Evolutionary conservation across 2,329 filamentous ascomycete species (phyloP), one percentile per base, ranked within the genome.

Genomic region (Epichloe hybrida): DNA sequence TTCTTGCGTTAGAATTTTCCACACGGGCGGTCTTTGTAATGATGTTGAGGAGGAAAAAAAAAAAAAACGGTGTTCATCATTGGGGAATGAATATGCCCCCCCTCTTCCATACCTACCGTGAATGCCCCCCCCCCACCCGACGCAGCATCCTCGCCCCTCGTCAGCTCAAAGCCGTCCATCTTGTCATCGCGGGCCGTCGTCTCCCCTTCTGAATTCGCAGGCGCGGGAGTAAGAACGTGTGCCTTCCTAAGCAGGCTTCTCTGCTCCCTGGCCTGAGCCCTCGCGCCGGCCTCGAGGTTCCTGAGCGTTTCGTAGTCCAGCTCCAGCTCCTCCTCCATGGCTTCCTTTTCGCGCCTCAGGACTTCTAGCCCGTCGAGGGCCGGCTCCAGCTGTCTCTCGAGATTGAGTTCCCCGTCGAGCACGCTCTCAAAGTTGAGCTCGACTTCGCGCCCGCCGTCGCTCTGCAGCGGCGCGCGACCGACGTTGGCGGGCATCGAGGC

Each of bases 401-500:
- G 64, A 8, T 65, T 65, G 51, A 71, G 67, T 54, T 78, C 78
- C n/a, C 74, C 75, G 57, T 81, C 76, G 8, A 83, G 68, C 13
- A 82, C 75, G 57, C 73, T 76, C 61, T 87, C 83, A 55, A 82
- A 82, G 58, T 84, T 75, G 45, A 88, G 77, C 59, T 84, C 80
- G 31, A 73, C 69, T 43, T 75, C 76, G 47, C 78, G 72, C 15
- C 72, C 69, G 7, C 68, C 71, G 21, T 68, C 63, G 37, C 23
- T 59, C 63, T 17, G 59, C 60, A 34, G 57, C 53, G 47, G 50
- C 37, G 35, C 42, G 34, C 49, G 46, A 9, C 51, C 46, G 27
- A 52, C 40, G 49, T 48, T 13, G 53, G 61, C 54, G 5, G 58
- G 54, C 46, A 62, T 57, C 1, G 66, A 62, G 3, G 75, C 71